Percentiles rank a stretch among this genome's conserved stretches.
phyloP scores from a whole-genome alignment of 1,139 yeast species.

The Pichia sp. region DNA sequence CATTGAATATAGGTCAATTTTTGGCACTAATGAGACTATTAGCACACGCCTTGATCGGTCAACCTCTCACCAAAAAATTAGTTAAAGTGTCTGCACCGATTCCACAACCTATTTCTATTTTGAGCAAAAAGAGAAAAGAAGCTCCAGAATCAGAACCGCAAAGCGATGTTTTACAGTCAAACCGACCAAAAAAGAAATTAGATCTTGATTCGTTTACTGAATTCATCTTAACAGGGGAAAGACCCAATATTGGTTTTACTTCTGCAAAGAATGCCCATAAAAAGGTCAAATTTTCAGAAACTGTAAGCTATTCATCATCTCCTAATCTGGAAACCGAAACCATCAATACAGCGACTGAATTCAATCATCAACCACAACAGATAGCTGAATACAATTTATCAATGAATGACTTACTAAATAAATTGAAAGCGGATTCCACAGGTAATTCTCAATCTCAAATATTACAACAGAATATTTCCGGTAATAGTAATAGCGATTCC shows the following conservation, averaged over 20 bases:
- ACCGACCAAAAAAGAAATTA: slow-evolving; percentile 27
- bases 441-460: not conserved
- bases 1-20: slow-evolving; percentile 66
- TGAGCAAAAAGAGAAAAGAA: slow-evolving; percentile 42
- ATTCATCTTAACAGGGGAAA: slow-evolving; percentile 63
- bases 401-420: slow-evolving; percentile 59
- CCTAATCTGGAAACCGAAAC: slow-evolving; percentile 15
- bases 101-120: slow-evolving; percentile 62
- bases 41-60: slow-evolving; percentile 45
- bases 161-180: not conserved
- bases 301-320: slow-evolving; percentile 32
- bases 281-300: slow-evolving; percentile 65
- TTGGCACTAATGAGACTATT: slow-evolving; percentile 62
- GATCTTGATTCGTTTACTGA: slow-evolving; percentile 73
- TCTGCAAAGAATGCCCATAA: slow-evolving; percentile 30
- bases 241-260: slow-evolving; percentile 31
- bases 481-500: not conserved
- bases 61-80: slow-evolving; percentile 41
- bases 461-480: too few species aligned
- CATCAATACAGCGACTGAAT: slow-evolving; percentile 3
- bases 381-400: slow-evolving; percentile 53
- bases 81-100: slow-evolving; percentile 47
- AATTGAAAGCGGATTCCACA: slow-evolving; percentile 25
- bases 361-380: slow-evolving; percentile 10
- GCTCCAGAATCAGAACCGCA: slow-evolving; percentile 7